A percentile compares a stretch with the other conserved stretches of the same genome.
Evolutionary conservation across 2,329 filamentous ascomycete species (phyloP).

Genomic region (Didymellaceae sp.): DNA sequence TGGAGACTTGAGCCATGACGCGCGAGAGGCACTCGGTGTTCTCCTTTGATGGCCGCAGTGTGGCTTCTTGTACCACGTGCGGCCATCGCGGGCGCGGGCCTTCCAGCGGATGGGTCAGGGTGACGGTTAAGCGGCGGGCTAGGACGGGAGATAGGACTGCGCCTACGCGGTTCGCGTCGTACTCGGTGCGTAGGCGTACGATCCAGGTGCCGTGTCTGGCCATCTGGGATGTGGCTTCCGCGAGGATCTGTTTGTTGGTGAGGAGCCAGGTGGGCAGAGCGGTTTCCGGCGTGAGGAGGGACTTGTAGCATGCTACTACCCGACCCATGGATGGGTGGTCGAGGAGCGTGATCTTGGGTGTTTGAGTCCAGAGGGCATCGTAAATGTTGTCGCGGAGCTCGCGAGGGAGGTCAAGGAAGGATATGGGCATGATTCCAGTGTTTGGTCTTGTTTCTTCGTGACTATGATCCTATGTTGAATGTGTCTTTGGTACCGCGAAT

Average conservation of each 20-base stretch:
- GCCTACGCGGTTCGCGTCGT: not conserved
- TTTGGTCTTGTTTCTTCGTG: not conserved
- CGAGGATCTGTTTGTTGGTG: slow-evolving; percentile 9
- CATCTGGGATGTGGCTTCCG: slow-evolving; percentile 15
- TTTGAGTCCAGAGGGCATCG: slow-evolving; percentile 1
- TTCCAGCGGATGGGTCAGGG: slow-evolving; percentile 14
- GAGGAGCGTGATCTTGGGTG: slow-evolving; percentile 4
- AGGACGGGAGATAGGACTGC: not conserved
- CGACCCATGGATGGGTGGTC: slow-evolving; percentile 12
- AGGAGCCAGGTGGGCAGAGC: slow-evolving; percentile 15
- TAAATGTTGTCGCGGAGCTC: slow-evolving; percentile 20
- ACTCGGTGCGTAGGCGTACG: slow-evolving; percentile 13
- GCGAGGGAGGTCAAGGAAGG: slow-evolving; percentile 15
- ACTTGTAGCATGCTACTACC: slow-evolving; percentile 9
- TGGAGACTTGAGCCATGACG: not conserved
- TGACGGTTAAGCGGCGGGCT: not conserved
- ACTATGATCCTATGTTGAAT: not conserved
- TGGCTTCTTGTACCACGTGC: slow-evolving; percentile 7
- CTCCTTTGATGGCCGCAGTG: slow-evolving; percentile 2
- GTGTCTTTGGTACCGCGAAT: not conserved
- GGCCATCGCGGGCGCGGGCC: slow-evolving; percentile 14
- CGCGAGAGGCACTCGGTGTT: slow-evolving; percentile 5
- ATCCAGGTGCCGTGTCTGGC: slow-evolving; percentile 12
- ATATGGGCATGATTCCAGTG: not conserved
- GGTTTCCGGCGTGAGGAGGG: not conserved